These are phyloP conservation scores for Morella rubra DNA, from an alignment of 306 rosid genomes.

Conservation along the genomic window DNA sequence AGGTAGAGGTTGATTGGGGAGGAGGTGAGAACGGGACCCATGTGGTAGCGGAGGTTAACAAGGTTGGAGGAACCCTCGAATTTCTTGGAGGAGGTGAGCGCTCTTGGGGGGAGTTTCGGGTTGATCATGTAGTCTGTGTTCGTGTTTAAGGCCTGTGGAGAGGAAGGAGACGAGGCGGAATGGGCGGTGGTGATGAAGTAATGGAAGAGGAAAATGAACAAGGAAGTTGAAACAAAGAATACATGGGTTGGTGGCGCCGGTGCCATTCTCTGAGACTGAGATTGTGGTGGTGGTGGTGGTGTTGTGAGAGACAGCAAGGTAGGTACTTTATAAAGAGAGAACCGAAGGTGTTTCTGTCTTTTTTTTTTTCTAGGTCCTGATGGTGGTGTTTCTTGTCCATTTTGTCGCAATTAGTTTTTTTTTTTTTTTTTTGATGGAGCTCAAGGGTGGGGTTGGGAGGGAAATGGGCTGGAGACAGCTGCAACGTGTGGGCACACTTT, in stretches of 20 bases:
- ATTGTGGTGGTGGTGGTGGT: background rate
- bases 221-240: background rate
- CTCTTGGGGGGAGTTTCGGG: constrained; percentile 60
- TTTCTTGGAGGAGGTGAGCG: constrained; percentile 61
- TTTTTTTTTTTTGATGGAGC: background rate
- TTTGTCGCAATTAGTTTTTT: too few relatives aligned
- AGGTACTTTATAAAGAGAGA: background rate
- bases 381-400: too few relatives aligned
- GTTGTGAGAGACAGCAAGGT: background rate
- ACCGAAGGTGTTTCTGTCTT: background rate
- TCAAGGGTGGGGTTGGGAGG: constrained; percentile 31
- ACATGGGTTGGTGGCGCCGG: background rate
- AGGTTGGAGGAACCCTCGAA: constrained; percentile 84
- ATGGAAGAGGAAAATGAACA: background rate
- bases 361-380: too few relatives aligned
- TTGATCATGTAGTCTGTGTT: constrained; percentile 37
- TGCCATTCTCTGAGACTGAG: background rate
- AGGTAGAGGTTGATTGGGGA: constrained; percentile 78
- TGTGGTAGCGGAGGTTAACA: constrained; percentile 77
- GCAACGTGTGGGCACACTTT: constrained; percentile 57
- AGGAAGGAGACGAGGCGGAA: background rate
- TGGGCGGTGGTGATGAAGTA: background rate
- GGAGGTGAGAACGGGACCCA: constrained; percentile 88
- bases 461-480: constrained; percentile 83
- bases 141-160: constrained; percentile 39